Evolutionary conservation across 805 yeast species (phyloP).

Genomic region (Kazachstania martiniae): DNA sequence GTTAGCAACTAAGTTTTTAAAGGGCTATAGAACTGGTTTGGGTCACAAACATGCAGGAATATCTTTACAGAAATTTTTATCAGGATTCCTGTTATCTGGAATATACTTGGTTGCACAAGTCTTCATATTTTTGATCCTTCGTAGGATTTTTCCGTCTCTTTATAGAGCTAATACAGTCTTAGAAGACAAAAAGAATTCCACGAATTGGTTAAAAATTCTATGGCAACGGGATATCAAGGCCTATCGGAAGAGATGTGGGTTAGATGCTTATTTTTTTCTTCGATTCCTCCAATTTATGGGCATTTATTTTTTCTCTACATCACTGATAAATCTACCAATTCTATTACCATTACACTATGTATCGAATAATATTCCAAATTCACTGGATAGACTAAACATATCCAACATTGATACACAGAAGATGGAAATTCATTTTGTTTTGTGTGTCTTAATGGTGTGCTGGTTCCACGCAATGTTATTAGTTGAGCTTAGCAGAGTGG

Average conservation of each 20-base stretch:
- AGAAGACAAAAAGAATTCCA: background rate
- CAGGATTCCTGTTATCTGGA: conserved; percentile 45
- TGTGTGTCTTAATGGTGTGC: conserved; percentile 43
- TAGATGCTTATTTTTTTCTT: conserved; percentile 67
- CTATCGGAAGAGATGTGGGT: conserved; percentile 36
- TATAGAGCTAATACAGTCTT: conserved; percentile 41
- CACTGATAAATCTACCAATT: conserved; percentile 44
- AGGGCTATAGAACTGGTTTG: conserved; percentile 44
- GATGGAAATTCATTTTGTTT: conserved; percentile 51
- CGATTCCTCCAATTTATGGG: conserved; percentile 46
- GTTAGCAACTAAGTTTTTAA: no score
- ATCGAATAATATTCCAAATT: conserved; percentile 15
- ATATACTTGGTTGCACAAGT: conserved; percentile 46
- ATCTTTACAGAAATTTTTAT: conserved; percentile 43
- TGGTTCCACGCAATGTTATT: conserved; percentile 47
- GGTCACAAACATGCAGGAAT: conserved; percentile 52
- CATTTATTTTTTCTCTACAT: conserved; percentile 40
- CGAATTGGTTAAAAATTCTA: conserved; percentile 10
- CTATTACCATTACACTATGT: conserved; percentile 51
- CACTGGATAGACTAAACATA: conserved; percentile 56
- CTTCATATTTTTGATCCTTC: conserved; percentile 29
- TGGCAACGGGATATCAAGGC: conserved; percentile 31
- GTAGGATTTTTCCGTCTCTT: conserved; percentile 29
- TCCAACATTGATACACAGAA: conserved; percentile 50
- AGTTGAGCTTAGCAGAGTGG: conserved; percentile 42